Percentiles rank a stretch among this genome's conserved stretches.
Conservation (phyloP, 2,329 filamentous ascomycete genomes). For the Zasmidium citrigriseum region DNA sequence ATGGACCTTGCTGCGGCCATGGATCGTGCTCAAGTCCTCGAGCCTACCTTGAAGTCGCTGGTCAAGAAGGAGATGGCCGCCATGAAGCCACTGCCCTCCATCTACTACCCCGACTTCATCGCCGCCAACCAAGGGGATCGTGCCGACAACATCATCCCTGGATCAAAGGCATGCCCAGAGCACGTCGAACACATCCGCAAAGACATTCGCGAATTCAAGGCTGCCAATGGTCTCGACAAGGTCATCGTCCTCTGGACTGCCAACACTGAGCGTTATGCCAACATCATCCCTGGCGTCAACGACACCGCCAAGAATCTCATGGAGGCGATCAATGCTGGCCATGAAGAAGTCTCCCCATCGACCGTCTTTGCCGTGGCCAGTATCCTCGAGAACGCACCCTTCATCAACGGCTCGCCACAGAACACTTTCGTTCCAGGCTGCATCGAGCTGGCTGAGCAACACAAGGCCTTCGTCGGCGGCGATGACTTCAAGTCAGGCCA, state of each 20-base stretch:
- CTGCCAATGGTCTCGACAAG: conserved; percentile 81
- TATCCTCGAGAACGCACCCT: conserved; percentile 85
- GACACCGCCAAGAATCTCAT: conserved; percentile 95
- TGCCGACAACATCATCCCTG: conserved; percentile 85
- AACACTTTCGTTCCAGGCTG: conserved; percentile 98
- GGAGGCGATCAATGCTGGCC: conserved; percentile 80
- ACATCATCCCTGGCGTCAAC: conserved; percentile 84
- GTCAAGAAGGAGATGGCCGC: conserved; percentile 90
- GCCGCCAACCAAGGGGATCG: conserved; percentile 97
- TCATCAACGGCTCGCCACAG: conserved; percentile 99
- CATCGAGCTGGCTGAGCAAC: conserved; percentile 82
- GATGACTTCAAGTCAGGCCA: conserved; percentile 99
- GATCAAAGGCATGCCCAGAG: conserved; percentile 77
- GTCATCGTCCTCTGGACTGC: conserved; percentile 98
- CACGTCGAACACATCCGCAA: conserved; percentile 92
- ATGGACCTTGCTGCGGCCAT: conserved; percentile 88
- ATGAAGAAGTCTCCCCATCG: conserved; percentile 90
- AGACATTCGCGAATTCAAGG: conserved; percentile 94
- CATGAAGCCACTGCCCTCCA: conserved; percentile 86
- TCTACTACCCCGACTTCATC: conserved; percentile 99
- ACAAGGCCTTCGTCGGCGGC: conserved; percentile 88
- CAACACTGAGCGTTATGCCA: conserved; percentile 96
- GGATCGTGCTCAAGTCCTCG: conserved; percentile 92
- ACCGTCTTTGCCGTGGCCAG: conserved; percentile 94
- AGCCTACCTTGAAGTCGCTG: conserved; percentile 87